These are phyloP conservation scores for Proliferodiscus dingleyae DNA, from an alignment of 2,329 filamentous ascomycete genomes.

Conservation along the genomic window DNA sequence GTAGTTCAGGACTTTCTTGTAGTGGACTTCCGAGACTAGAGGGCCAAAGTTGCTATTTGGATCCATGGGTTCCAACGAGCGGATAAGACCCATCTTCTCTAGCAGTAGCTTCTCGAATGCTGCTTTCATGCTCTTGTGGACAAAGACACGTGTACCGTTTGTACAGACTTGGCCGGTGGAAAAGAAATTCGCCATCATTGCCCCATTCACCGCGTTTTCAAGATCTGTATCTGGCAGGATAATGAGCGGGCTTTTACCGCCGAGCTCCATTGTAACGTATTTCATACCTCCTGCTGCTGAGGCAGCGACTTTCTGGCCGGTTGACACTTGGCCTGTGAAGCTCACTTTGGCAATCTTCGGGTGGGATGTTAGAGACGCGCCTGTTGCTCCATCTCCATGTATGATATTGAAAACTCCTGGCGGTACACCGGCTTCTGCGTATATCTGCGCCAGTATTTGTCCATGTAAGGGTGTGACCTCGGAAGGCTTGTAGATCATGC, in stretches of 20 bases:
- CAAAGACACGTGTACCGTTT: conserved; percentile 84
- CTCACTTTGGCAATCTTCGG: conserved; percentile 75
- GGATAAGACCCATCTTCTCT: conserved; percentile 64
- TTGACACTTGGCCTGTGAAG: conserved; percentile 83
- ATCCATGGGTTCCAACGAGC: conserved; percentile 69
- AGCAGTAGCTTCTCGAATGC: conserved; percentile 65
- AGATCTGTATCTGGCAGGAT: conserved; percentile 76
- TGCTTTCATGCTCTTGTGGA: conserved; percentile 60
- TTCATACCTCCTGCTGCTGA: conserved; percentile 76
- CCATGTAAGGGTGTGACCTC: conserved; percentile 84
- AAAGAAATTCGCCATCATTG: conserved; percentile 94
- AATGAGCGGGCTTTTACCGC: conserved; percentile 78
- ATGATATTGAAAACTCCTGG: conserved; percentile 84
- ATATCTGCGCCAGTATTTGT: conserved; percentile 69
- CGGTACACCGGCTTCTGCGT: conserved; percentile 72
- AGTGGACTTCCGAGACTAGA: conserved; percentile 68
- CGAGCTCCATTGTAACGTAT: conserved; percentile 87
- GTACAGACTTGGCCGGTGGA: conserved; percentile 89
- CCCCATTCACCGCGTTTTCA: conserved; percentile 77
- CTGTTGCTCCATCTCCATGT: conserved; percentile 73
- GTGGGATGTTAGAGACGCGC: conserved; percentile 69
- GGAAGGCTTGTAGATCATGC: conserved; percentile 87
- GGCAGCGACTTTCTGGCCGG: conserved; percentile 75
- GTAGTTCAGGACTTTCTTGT: conserved; percentile 73
- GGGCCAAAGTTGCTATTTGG: conserved; percentile 76